phyloP scores from a whole-genome alignment of 176 grass and related monocot genomes.

The barley (Hordeum vulgare) region DNA sequence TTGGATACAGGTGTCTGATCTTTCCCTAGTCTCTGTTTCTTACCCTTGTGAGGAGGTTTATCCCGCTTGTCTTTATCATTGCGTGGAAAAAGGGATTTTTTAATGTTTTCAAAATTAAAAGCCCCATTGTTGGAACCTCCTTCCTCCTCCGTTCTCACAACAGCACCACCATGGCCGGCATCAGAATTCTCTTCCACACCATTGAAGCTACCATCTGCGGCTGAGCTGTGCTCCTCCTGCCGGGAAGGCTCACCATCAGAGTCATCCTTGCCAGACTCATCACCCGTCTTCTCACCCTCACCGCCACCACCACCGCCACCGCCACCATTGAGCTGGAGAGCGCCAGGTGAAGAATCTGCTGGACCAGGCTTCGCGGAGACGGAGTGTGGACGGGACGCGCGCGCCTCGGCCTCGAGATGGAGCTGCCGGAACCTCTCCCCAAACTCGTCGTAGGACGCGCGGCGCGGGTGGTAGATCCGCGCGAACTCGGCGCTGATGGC shows the following conservation, averaged over 20 bases:
- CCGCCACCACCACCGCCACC: background rate
- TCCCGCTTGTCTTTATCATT: background rate
- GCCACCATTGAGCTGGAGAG: background rate
- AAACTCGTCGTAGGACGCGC: constrained; percentile 31
- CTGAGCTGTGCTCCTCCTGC: background rate
- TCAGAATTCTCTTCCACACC: constrained; percentile 24
- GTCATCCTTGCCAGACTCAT: constrained; percentile 33
- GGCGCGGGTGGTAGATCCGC: constrained; percentile 41
- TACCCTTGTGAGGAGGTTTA: background rate
- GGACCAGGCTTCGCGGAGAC: background rate
- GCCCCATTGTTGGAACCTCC: background rate
- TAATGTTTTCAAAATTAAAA: background rate
- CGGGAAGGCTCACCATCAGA: constrained; percentile 7
- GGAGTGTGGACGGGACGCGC: background rate
- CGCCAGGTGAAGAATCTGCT: background rate
- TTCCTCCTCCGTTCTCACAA: background rate
- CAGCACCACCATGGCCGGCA: background rate
- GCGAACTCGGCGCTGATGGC: background rate
- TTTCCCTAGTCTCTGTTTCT: background rate
- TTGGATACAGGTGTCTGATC: background rate
- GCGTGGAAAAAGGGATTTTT: too few relatives aligned
- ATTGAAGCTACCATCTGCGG: background rate
- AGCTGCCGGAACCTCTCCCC: constrained; percentile 57
- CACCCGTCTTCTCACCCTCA: background rate
- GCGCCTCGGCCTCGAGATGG: constrained; percentile 57